Evolutionary conservation across 176 grass and related monocot genomes (phyloP).

Genomic region (Avena atlantica): DNA sequence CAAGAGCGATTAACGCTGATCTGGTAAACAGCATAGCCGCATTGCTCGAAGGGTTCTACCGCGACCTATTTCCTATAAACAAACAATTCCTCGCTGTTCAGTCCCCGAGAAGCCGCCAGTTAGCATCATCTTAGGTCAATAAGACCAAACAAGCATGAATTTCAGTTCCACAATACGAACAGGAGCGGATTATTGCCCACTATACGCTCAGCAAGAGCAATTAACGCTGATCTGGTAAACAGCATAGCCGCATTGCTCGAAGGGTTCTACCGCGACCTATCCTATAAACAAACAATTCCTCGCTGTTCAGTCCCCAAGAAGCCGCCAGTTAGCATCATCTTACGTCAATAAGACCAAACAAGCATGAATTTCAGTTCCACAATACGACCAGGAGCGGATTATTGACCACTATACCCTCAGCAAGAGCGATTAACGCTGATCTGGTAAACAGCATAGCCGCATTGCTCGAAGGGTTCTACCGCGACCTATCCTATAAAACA

Average conservation of each 20-base stretch:
- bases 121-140: too few relatives aligned
- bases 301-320: not conserved
- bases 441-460: not conserved
- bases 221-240: not conserved
- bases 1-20: not conserved
- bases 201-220: not conserved
- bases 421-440: not conserved
- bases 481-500: not conserved
- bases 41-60: conserved; percentile 13
- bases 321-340: not conserved
- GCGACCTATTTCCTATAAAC: not conserved
- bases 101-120: not conserved
- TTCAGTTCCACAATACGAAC: conserved; percentile 25
- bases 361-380: conserved; percentile 36
- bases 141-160: not conserved
- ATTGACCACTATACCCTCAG: not conserved
- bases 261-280: not conserved
- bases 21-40: not conserved
- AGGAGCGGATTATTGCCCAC: not conserved
- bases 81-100: not conserved
- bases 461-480: conserved; percentile 9
- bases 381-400: too few relatives aligned
- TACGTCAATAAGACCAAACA: conserved; percentile 25
- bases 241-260: conserved; percentile 1
- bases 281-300: not conserved